Base-by-base conservation (phyloP, 2,329 filamentous ascomycete genomes). In the Cercospora sp. region DNA sequence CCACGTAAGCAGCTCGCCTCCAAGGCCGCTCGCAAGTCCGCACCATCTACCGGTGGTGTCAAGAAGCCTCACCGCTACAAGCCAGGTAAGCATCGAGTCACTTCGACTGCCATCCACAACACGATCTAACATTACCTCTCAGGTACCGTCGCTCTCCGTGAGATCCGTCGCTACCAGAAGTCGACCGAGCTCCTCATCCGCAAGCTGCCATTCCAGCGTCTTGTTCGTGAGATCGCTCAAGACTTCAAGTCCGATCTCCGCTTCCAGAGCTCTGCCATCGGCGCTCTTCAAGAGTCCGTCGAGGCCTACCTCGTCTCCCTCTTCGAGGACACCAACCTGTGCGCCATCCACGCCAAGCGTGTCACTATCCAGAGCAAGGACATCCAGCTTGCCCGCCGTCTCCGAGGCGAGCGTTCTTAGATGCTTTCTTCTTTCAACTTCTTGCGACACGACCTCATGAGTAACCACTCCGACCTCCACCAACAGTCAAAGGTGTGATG, bases 1-100 rank as follows among this genome's bases (percentile, higher is more conserved):
- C 87, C 87, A 76, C 87, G 87, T 84, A 99, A 99, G 92, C 94
- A 97, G 89, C 93, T 98, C 80, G 94, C 94, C 78, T 97, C 94
- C 87, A 97, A 97, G 92, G 95, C 94, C 76, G 94, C 95, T 79
- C 94, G 95, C 87, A 99, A 99, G 90, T 93, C 91, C 78, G 94
- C 95, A 70, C 95, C 95, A 77, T 97, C 93, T 72, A 98, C 95
- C 82, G 95, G 94, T 79, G 83, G 83, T 83, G 83, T 84, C 81
- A 85, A 85, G 83, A 84, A 85, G 83, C 83, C 83, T 77, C 83
- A 84, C 79, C 79, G 83, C 73, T 85, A 85, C 79, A 85, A 85
- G 82, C 83, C 83, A 70, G 82, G 82, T 79, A 77, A 70, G 77
- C 74, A 67, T 67, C 64, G 39, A 33, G 53, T 36, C 13, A 58